Base-by-base conservation (phyloP, 2,329 filamentous ascomycete genomes). In the Cladosporium sp. region DNA sequence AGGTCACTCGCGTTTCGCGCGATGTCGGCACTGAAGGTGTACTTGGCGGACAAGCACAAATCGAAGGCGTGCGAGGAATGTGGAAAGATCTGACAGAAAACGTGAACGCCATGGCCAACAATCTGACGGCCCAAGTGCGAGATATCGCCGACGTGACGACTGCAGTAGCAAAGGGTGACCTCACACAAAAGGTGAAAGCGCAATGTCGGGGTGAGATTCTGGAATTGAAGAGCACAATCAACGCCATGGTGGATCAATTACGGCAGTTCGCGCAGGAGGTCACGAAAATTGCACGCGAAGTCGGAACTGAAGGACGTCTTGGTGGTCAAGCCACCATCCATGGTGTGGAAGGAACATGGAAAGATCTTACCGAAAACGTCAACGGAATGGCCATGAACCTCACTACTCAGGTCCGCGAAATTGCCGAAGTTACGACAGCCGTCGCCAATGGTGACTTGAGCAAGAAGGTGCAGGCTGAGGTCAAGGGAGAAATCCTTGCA, bases 21-120 rank as follows among this genome's bases (percentile, higher is more conserved):
- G 84, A 87, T 72, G 84, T 87, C 72, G 84, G 84, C 47, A 86
- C 82, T 8, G 84, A 86, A 65, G 84, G 84, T 69, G 83, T 84
- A 17, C 78, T 87, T 22, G 84, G 84, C 59, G 84, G 84, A 14
- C 84, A 87, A 69, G 84, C 84, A 49, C 82, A 85, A 67, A 85
- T 87, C 42, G 82, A 84, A 64, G 84, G 84, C 61, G 84, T 86
- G 43, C 80, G 85, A 73, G 84, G 84, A 72, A 86, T 85, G 78
- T 87, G 84, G 84, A 84, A 85, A 63, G 84, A 86, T 68, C 74
- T 87, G 51, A 87, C 84, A 7, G 74, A 80, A 62, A 80, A 80
- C 61, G 79, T 81, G 59, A 81, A 81, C 61, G 79, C 78, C 63
- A 81, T 81, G 79, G 79, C 79, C 25, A 78, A 78, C 63, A 81